Evolutionary conservation across 352 stramenopile genomes (phyloP).

Genomic region (Nothophytophthora sp.): DNA sequence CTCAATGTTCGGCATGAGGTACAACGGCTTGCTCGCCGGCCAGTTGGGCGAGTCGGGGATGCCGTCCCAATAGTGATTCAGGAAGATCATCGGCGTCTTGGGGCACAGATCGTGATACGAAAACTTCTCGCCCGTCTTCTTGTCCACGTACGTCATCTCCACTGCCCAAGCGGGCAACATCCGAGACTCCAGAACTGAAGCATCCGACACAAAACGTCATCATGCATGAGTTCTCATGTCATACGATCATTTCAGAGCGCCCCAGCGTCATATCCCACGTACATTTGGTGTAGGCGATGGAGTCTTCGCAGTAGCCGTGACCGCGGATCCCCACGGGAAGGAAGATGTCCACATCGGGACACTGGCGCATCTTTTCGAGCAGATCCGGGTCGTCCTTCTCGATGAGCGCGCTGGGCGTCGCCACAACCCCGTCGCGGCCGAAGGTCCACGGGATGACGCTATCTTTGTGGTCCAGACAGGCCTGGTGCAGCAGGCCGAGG

Average conservation of each 20-base stretch:
- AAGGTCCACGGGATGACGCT: slow-evolving; percentile 54
- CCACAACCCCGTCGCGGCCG: slow-evolving; percentile 15
- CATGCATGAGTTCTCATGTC: neutral
- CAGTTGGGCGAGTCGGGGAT: slow-evolving; percentile 30
- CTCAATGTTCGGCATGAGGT: slow-evolving; percentile 44
- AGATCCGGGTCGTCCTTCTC: slow-evolving; percentile 38
- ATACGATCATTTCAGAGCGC: no score
- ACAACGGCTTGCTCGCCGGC: slow-evolving; percentile 34
- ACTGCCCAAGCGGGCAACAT: slow-evolving; percentile 45
- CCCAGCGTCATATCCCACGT: no score
- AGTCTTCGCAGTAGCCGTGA: slow-evolving; percentile 75
- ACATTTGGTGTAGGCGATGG: slow-evolving; percentile 70
- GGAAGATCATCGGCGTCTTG: slow-evolving; percentile 41
- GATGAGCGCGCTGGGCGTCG: slow-evolving; percentile 25
- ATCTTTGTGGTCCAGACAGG: slow-evolving; percentile 42
- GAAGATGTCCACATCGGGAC: slow-evolving; percentile 66
- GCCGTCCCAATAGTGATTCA: slow-evolving; percentile 56
- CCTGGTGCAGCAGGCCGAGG: slow-evolving; percentile 50
- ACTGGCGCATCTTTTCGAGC: slow-evolving; percentile 51
- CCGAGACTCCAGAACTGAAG: slow-evolving; percentile 35
- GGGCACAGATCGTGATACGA: slow-evolving; percentile 59
- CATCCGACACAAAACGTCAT: neutral
- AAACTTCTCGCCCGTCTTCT: slow-evolving; percentile 31
- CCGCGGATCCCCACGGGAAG: slow-evolving; percentile 43
- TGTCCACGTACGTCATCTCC: slow-evolving; percentile 44